Evolutionary conservation across 257 asterid species (phyloP).

Genomic region (Solanum etuberosum): DNA sequence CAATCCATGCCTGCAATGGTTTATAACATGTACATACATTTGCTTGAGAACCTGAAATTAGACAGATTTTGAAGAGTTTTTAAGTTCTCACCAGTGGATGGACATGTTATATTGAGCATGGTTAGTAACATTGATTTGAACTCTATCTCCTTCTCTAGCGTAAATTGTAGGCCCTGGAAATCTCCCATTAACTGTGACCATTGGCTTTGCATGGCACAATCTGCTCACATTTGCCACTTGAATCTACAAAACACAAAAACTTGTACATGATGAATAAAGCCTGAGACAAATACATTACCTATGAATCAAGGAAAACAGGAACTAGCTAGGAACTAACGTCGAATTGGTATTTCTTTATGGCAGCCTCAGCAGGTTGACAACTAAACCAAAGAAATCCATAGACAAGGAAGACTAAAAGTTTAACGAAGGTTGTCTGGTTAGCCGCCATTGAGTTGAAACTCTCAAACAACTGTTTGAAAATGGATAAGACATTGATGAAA

Average conservation of each 20-base stretch:
- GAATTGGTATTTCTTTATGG: conserved; percentile 40
- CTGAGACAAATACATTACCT: background rate
- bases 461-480: background rate
- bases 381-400: background rate
- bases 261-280: background rate
- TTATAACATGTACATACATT: background rate
- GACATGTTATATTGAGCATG: conserved; percentile 59
- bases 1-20: conserved; percentile 43
- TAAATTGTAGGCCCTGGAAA: background rate
- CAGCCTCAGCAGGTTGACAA: conserved; percentile 19
- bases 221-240: conserved; percentile 54
- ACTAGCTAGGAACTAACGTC: conserved; percentile 19
- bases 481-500: background rate
- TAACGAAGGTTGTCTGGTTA: background rate
- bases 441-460: background rate
- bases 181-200: conserved; percentile 56
- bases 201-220: conserved; percentile 45
- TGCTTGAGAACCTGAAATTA: background rate
- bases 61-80: background rate
- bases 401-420: background rate
- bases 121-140: conserved; percentile 43
- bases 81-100: conserved; percentile 34
- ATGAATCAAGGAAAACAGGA: background rate
- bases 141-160: conserved; percentile 15
- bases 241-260: conserved; percentile 13